Base-by-base conservation (phyloP, 345 rosid genomes). In the Triadica sebifera region DNA sequence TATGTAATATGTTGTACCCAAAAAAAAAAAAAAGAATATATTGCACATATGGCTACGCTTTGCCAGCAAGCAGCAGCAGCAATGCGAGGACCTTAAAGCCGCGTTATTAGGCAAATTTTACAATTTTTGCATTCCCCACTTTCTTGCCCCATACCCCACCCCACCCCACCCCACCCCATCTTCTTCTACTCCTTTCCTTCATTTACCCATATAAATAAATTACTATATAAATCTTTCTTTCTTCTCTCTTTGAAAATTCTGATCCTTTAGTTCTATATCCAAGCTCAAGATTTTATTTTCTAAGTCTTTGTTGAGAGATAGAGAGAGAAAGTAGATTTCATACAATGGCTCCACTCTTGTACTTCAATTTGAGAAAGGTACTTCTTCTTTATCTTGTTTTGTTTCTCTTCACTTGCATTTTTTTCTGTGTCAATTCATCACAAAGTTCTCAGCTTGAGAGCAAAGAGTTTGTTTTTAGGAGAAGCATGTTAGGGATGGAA, bases 301-400 rank as follows among this genome's bases (percentile, higher is more conserved):
- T 67, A 65, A 43, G 41, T 24, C 65, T 58, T 72, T 64, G 46
- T 68, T 76, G 77, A 50, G 77, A 76, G 71, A 72, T 75, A 20
- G 24, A 10, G n/a, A 25, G 19, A n/a, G 29, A 47, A 53, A 57
- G 46, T 61, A 17, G 29, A 71, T 56, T 68, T 38, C 62, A 50
- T 67, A 73, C 34, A 37, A 88, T 87, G 95, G 81, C 84, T 81
- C 75, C 78, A 78, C 77, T 79, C 34, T 12, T 62, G 75, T 65
- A 70, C 86, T 84, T 86, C 70, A 77, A 83, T 80, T 82, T 71
- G 77, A 83, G 82, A 67, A 87, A 84, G 81, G 79, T 86, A 75
- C 79, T 77, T 56, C 19, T 85, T 76, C 75, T 90, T 73, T 79
- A 25, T 73, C 72, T 86, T 73, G 72, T 76, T 67, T 49, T 87